These are phyloP conservation scores for Ceratocystis alfenasii DNA, from an alignment of 2,329 filamentous ascomycete species.

Conservation along the genomic window DNA sequence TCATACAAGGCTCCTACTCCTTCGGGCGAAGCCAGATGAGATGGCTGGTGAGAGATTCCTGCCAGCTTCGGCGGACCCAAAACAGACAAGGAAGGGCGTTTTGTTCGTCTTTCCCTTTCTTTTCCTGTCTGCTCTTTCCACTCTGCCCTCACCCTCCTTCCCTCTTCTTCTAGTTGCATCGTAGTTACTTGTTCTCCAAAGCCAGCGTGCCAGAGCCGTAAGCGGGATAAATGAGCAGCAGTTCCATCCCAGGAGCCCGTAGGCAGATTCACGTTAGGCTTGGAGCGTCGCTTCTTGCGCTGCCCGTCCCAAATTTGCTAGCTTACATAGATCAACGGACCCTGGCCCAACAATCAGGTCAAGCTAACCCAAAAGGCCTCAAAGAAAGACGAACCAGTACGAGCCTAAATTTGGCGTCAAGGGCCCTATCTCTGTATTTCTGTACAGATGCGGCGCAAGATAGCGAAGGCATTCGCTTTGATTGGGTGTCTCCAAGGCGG, in stretches of 20 bases:
- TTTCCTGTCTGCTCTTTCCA: not conserved
- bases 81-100: not conserved
- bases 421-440: not conserved
- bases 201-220: not conserved
- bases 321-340: not conserved
- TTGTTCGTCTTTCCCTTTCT: not conserved
- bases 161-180: not conserved
- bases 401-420: constrained; percentile 2
- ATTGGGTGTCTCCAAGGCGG: not conserved
- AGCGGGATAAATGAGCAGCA: too few relatives aligned
- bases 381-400: not conserved
- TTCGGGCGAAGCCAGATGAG: constrained; percentile 6
- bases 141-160: not conserved
- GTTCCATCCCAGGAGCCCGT: too few relatives aligned
- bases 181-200: not conserved
- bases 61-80: not conserved
- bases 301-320: not conserved
- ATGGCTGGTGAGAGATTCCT: constrained; percentile 3
- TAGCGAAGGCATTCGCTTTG: not conserved
- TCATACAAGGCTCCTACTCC: not conserved
- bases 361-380: not conserved
- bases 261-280: too few relatives aligned
- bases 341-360: not conserved
- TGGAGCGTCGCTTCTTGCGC: too few relatives aligned
- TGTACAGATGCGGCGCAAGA: constrained; percentile 1